A percentile compares a stretch with the other conserved stretches of the same genome.
phyloP scores from a whole-genome alignment of 441 rosid species.

The Euphorbia celastroides region DNA sequence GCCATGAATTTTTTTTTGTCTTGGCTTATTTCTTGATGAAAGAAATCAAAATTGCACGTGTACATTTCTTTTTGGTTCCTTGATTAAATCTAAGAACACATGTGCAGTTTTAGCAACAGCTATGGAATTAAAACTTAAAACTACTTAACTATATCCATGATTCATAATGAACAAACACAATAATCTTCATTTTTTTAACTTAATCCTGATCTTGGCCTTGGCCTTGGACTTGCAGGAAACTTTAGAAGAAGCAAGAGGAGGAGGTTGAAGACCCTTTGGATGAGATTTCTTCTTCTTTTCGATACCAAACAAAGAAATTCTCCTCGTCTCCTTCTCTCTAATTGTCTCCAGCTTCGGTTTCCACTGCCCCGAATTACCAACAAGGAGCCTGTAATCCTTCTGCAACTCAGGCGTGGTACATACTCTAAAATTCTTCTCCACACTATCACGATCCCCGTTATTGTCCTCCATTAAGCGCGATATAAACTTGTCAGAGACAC shows the following conservation, averaged over 20 bases:
- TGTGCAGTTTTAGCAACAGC: background rate
- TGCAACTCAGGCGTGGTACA: conserved; percentile 74
- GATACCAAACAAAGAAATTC: conserved; percentile 39
- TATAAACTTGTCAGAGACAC: conserved; percentile 78
- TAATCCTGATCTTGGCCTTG: conserved; percentile 33
- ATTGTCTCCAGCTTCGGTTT: conserved; percentile 83
- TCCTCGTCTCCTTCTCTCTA: conserved; percentile 44
- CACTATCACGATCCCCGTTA: background rate
- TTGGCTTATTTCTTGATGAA: no score
- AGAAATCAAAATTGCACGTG: no score
- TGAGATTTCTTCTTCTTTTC: conserved; percentile 39
- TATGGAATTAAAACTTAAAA: no score
- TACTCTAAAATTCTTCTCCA: conserved; percentile 28
- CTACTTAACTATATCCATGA: no score
- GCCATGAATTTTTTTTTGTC: no score
- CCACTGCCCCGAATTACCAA: conserved; percentile 49
- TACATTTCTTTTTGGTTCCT: background rate
- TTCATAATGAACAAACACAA: no score
- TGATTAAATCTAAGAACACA: background rate
- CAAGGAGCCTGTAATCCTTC: conserved; percentile 58
- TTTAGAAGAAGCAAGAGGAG: background rate
- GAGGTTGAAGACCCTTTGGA: conserved; percentile 14
- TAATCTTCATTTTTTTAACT: conserved; percentile 21
- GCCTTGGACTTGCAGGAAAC: conserved; percentile 22
- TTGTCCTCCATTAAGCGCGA: conserved; percentile 55